Conservation (phyloP, 75 land plant species). For the Selaginella tamariscina region DNA sequence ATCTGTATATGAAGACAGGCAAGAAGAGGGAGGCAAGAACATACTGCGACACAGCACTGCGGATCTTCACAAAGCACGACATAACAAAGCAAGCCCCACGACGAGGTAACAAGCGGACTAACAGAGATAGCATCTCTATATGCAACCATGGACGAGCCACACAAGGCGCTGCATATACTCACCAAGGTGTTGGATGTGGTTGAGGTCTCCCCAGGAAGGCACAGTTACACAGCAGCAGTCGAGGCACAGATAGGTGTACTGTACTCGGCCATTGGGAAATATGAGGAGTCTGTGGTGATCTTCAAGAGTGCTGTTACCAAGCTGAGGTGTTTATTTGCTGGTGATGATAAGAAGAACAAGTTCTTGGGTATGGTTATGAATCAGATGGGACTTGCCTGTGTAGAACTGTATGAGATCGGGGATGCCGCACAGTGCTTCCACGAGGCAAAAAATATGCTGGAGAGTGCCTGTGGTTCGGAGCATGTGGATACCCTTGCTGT, state of each 20-base stretch:
- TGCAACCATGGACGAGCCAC: constrained; percentile 64
- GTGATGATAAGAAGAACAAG: constrained; percentile 36
- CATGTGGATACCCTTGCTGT: constrained; percentile 80
- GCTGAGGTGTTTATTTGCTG: constrained; percentile 38
- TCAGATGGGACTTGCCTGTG: constrained; percentile 79
- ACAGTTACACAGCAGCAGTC: constrained; percentile 53
- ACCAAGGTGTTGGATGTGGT: constrained; percentile 54
- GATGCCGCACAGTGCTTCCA: constrained; percentile 65
- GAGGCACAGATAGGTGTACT: constrained; percentile 92
- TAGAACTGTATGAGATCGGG: constrained; percentile 44
- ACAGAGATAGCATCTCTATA: constrained; percentile 63
- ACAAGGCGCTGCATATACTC: constrained; percentile 52
- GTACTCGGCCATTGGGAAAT: constrained; percentile 51
- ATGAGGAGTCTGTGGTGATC: constrained; percentile 20
- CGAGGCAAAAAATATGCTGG: constrained; percentile 61
- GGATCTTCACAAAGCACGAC: constrained; percentile 46
- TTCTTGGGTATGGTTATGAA: constrained; percentile 63
- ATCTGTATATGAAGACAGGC: constrained; percentile 53
- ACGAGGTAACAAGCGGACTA: constrained; percentile 54
- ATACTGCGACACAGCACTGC: constrained; percentile 62
- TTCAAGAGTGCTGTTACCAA: constrained; percentile 53
- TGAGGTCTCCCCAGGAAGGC: constrained; percentile 42
- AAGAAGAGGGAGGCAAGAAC: constrained; percentile 53
- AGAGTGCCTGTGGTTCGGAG: constrained; percentile 51
- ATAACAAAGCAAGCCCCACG: constrained; percentile 26